Evolutionary conservation across 257 asterid species (phyloP), one percentile per base, ranked within the genome.

Genomic region (Solanum pinnatisectum): DNA sequence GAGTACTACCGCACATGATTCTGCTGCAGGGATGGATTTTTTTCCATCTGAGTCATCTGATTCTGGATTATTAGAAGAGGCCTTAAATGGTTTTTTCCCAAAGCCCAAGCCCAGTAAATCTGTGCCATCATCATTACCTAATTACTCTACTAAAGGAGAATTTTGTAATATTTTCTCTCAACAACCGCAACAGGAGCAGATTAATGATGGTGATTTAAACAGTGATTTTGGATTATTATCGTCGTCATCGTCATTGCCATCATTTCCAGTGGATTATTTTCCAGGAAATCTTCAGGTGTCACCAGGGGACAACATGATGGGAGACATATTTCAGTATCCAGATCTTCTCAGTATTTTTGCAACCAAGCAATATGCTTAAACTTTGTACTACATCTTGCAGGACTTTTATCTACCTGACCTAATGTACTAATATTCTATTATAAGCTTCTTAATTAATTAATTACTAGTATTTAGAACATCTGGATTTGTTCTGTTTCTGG

Each of bases 21-120:
- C 39, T n/a, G 7, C 9, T 35, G 20, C 56, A 8, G 88, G 92
- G 74, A 87, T 94, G 93, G 98, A 93, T 2, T 94, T 96, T 81
- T 96, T 95, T 27, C 87, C 91, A 0, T 76, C 89, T 1, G 98
- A 95, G 88, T 88, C 89, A 4, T 89, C 94, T 10, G 94, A 87
- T 90, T 93, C 95, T 5, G 93, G 94, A 36, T 33, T 92, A 22
- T 37, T 89, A 32, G 92, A 91, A 42, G 93, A 91, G 72, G 91
- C 90, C 30, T 76, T 92, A 20, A 90, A 91, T 74, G 94, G 94
- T 85, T 93, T 92, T 88, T 92, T 92, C 42, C 95, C 95, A 18
- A 90, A 92, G 56, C 87, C 90, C 39, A 91, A 88, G 42, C 68
- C 88, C 5, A 68, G 42, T 5, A 89, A 90, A 40, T 16, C 91